Conservation (phyloP, 2,329 filamentous ascomycete genomes). For the Epicoccum sorghinum region DNA sequence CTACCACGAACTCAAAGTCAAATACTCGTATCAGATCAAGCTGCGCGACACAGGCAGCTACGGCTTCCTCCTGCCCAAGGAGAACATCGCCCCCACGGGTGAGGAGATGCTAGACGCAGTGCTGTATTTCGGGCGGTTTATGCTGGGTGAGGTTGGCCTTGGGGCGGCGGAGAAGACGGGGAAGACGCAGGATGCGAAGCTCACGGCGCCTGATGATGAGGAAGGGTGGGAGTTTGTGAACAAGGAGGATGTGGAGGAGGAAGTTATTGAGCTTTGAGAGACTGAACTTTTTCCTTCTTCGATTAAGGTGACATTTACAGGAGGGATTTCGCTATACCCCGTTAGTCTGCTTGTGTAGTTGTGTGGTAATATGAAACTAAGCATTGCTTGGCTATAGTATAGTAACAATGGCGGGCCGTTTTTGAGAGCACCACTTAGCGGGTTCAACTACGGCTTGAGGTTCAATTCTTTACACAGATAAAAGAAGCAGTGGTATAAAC, state of each 20-base stretch:
- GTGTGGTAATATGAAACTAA: no score
- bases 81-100: conserved; percentile 87
- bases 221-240: neutral
- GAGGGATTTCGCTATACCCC: conserved; percentile 7
- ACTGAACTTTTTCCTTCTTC: neutral
- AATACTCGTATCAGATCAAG: conserved; percentile 93
- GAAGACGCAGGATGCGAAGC: no score
- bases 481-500: no score
- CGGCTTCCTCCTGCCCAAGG: conserved; percentile 85
- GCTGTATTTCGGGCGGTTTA: conserved; percentile 81
- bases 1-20: conserved; percentile 82
- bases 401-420: no score
- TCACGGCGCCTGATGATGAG: neutral
- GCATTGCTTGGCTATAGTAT: no score
- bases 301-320: no score
- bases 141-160: conserved; percentile 59
- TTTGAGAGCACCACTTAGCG: no score
- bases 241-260: neutral
- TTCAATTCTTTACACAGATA: no score
- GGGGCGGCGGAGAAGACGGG: neutral
- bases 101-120: conserved; percentile 85
- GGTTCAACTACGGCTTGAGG: no score
- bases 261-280: conserved; percentile 4
- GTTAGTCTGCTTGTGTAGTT: no score
- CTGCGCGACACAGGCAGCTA: conserved; percentile 92